Conservation (phyloP, 2,329 filamentous ascomycete genomes). For the Ceratocystis alfenasii region DNA sequence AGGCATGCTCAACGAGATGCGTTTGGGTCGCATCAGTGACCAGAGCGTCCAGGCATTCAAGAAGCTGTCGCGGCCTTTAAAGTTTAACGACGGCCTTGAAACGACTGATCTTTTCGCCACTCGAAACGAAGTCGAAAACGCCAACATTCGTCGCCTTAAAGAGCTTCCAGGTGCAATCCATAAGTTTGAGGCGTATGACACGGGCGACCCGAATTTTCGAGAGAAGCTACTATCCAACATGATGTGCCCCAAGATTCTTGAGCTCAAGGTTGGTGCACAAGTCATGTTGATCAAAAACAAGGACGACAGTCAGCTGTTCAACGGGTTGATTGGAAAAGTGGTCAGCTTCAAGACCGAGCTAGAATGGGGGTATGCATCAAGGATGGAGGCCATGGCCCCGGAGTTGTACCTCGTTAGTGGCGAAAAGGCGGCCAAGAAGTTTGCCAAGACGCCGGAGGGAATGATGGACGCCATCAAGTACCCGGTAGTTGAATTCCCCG, state of each 20-base stretch:
- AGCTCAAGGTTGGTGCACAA: constrained; percentile 82
- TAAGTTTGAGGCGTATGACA: constrained; percentile 62
- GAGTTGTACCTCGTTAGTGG: constrained; percentile 34
- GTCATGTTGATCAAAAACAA: constrained; percentile 99
- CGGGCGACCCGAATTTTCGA: constrained; percentile 57
- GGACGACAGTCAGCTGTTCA: constrained; percentile 73
- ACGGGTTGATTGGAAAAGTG: constrained; percentile 83
- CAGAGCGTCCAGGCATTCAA: constrained; percentile 67
- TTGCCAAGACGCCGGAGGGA: constrained; percentile 40
- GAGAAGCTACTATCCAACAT: constrained; percentile 76
- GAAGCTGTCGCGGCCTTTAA: constrained; percentile 55
- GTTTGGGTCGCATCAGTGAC: constrained; percentile 68
- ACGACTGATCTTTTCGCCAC: constrained; percentile 85
- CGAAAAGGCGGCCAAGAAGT: constrained; percentile 43
- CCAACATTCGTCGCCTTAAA: constrained; percentile 64
- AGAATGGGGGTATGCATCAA: constrained; percentile 30
- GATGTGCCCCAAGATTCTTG: constrained; percentile 76
- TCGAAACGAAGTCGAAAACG: constrained; percentile 73
- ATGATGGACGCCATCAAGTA: constrained; percentile 45
- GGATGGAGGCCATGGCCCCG: constrained; percentile 29
- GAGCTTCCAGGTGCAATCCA: constrained; percentile 56
- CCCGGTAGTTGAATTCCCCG: constrained; percentile 73
- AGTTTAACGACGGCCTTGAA: constrained; percentile 58
- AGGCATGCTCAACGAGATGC: constrained; percentile 94
- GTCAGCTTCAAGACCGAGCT: constrained; percentile 55